phyloP scores from a whole-genome alignment of 768 basidiomycete genomes.

The Sporobolomyces pararoseus region DNA sequence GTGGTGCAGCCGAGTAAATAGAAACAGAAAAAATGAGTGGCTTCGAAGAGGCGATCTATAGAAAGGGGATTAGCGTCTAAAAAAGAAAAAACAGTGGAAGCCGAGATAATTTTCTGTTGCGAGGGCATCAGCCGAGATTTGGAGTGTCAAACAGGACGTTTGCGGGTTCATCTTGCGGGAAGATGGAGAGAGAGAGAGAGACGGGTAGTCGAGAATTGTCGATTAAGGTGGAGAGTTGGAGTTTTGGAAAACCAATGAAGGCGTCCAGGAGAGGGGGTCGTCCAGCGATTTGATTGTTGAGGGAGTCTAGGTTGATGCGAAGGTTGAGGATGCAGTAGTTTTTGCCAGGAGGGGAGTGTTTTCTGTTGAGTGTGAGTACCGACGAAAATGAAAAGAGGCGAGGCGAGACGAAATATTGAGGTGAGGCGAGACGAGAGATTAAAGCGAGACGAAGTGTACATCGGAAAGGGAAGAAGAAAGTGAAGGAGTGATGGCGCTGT shows the following conservation, averaged over 20 bases:
- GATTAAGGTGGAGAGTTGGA: neutral
- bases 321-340: constrained; percentile 4
- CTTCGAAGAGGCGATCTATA: no score
- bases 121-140: no score
- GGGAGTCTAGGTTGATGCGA: neutral
- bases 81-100: neutral
- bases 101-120: neutral
- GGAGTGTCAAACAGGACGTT: neutral
- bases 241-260: constrained; percentile 4
- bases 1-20: no score
- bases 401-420: neutral
- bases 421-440: neutral
- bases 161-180: neutral
- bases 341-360: constrained; percentile 3
- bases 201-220: no score
- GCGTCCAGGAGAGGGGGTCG: neutral
- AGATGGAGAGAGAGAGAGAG: neutral
- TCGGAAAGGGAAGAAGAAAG: neutral
- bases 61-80: neutral
- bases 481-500: neutral
- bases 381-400: neutral
- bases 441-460: neutral
- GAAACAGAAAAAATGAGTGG: no score
- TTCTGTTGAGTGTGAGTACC: constrained; percentile 2
- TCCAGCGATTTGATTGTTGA: neutral